These are phyloP conservation scores for Daedaleopsis sinensis DNA, from an alignment of 768 basidiomycete species.

Conservation along the genomic window DNA sequence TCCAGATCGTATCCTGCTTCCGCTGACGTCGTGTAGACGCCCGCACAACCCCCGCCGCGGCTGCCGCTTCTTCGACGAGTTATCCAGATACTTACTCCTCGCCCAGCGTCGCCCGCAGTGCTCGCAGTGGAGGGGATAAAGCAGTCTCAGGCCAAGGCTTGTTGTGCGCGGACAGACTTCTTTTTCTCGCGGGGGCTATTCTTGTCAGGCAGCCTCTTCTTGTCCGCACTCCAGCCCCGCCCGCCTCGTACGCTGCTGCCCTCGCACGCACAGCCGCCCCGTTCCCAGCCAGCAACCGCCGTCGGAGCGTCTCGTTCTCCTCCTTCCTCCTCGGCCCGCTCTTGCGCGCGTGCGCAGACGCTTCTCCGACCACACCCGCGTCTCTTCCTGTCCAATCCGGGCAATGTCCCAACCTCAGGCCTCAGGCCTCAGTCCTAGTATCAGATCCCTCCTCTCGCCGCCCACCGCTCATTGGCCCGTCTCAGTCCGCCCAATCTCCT, in stretches of 20 bases:
- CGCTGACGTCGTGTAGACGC: neutral
- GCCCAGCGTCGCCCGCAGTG: neutral
- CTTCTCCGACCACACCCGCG: too few relatives aligned
- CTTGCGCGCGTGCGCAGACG: too few relatives aligned
- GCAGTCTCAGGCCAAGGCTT: neutral
- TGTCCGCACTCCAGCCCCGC: too few relatives aligned
- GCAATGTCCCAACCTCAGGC: too few relatives aligned
- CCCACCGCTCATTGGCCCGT: too few relatives aligned
- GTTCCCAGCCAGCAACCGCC: neutral
- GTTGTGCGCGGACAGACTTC: neutral
- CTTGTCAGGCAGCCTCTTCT: neutral
- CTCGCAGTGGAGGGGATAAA: neutral
- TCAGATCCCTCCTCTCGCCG: too few relatives aligned
- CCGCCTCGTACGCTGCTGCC: neutral
- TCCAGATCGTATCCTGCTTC: constrained; percentile 17
- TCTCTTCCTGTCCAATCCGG: too few relatives aligned
- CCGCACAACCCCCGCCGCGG: too few relatives aligned
- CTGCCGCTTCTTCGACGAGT: neutral
- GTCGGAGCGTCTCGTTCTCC: neutral
- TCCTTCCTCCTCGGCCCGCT: neutral
- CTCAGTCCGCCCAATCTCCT: too few relatives aligned
- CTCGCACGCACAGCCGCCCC: neutral
- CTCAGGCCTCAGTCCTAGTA: too few relatives aligned
- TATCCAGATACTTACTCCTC: neutral
- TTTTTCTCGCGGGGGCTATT: neutral